Base-by-base conservation (phyloP, 1,139 yeast genomes). In the Wickerhamomyces sp. region DNA sequence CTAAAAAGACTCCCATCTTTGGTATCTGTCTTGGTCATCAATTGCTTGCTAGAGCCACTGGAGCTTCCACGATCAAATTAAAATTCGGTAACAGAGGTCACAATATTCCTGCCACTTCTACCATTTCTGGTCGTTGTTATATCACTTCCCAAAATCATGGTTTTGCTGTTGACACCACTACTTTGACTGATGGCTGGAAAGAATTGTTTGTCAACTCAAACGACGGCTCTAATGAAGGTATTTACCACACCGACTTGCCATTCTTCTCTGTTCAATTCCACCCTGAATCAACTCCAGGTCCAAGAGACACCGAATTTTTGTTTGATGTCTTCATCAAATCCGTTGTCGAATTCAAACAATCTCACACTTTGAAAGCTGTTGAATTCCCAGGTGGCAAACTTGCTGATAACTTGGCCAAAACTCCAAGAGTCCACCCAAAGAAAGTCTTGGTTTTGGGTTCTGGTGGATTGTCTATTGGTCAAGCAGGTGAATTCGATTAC, bases 11-110 rank as follows among this genome's bases (percentile, higher is more conserved):
- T 29, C 95, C 95, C 36, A 73, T 89, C 38, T 91, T 91, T 55
- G 98, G 98, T 77, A 93, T 93, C 59, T 93, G 99, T 78, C 72
- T 91, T 54, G 99, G 99, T 63, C 99, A 93, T 66, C 99, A 93
- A 70, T 76, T 93, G 58, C 68, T 93, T 59, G 96, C 98, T 31
- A 76, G 95, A 65, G 96, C 99, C 37, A 66, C 91, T 40, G 99
- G 98, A 57, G 97, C 97, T 39, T 70, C 83, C 16, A 91, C 99
- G 38, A 54, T 76, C 57, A 93, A 93, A 66, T 70, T 93, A 69
- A 89, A 89, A 68, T 93, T 87, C 56, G 99, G 99, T 81, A 93
- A 93, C 74, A 89, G 99, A 75, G 99, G 97, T 58, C 99, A 93
- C 70, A 93, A 93, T 63, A 93, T 93, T 52, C 99, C 99, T 46